Base-by-base conservation (phyloP, 2,329 filamentous ascomycete genomes). In the Periconia sp. region DNA sequence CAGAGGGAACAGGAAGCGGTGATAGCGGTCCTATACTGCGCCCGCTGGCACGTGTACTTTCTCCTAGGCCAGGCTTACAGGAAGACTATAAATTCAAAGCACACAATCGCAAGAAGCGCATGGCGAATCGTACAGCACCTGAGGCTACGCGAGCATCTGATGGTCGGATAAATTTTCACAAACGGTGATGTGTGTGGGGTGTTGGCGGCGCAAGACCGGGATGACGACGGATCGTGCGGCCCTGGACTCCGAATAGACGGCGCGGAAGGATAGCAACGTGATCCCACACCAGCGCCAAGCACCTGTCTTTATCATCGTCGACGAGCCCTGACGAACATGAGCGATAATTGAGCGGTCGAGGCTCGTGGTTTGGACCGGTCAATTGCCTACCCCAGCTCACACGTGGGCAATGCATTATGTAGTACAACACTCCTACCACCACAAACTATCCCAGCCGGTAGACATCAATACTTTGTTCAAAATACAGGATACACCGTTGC, bases 91-190 rank as follows among this genome's bases (percentile, higher is more conserved):
- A 27, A 27, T 27, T 8, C 23, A 18, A 30, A 15, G 43, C 23
- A 17, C 27, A 8, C 27, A n/a, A 6, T 17, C 43, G 30, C 43
- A 45, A n/a, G 20, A 45, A 30, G 20, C 43, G 43, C 27, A 30
- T 15, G 30, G 57, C 61, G 58, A 41, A 57, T 58, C 64, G 61
- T 54, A 54, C 59, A 57, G 57, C 57, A 57, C 48, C 60, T n/a
- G 31, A 27, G 42, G 47, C 17, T 30, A 15, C 52, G 54, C 54
- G 50, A 52, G 46, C 45, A 49, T 54, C 56, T 57, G 57, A 63
- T 71, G 68, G 70, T 67, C 60, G 69, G 69, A 69, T 65, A 70
- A 73, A 69, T 59, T 70, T 66, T 64, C 37, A 23, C 35, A 51
- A 58, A 56, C 52, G 61, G 54, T 44, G 41, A 61, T 58, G 60